These are phyloP conservation scores for Venturia effusa DNA, from an alignment of 2,329 filamentous ascomycete species.

Conservation along the genomic window DNA sequence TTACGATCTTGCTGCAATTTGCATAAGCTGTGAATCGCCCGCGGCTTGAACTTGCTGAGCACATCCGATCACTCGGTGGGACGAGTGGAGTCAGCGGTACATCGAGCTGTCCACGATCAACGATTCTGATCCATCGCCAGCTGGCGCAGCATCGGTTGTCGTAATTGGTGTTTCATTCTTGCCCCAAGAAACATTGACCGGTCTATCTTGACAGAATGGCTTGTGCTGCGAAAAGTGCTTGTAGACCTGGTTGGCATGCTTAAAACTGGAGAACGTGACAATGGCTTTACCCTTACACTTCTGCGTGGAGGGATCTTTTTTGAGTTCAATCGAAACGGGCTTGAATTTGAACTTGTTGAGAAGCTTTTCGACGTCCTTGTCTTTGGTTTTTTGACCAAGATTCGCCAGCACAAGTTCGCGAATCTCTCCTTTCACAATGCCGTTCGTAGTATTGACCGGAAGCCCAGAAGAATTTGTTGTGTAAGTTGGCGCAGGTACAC, in stretches of 20 bases:
- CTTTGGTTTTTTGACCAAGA: neutral
- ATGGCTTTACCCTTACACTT: conserved; percentile 4
- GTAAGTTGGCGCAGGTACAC: conserved; percentile 18
- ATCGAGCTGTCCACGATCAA: conserved; percentile 1
- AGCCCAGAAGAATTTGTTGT: conserved; percentile 22
- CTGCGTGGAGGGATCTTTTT: neutral
- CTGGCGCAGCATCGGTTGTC: neutral
- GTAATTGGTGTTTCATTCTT: neutral
- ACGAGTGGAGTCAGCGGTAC: neutral
- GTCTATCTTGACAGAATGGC: conserved; percentile 1
- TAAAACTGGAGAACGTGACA: conserved; percentile 1
- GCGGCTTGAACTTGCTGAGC: neutral
- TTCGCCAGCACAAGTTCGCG: conserved; percentile 26
- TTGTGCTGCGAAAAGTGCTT: neutral
- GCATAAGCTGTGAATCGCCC: neutral
- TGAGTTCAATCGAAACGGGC: neutral
- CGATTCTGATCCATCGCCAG: neutral
- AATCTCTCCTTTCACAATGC: conserved; percentile 25
- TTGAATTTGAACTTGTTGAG: neutral
- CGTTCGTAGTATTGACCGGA: conserved; percentile 26
- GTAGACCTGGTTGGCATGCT: neutral
- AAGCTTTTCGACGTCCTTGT: neutral
- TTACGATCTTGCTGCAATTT: neutral
- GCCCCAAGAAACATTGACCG: neutral
- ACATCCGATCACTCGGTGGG: neutral